Conservation (phyloP, 495 filamentous ascomycete genomes). For the Daldinia loculata region DNA sequence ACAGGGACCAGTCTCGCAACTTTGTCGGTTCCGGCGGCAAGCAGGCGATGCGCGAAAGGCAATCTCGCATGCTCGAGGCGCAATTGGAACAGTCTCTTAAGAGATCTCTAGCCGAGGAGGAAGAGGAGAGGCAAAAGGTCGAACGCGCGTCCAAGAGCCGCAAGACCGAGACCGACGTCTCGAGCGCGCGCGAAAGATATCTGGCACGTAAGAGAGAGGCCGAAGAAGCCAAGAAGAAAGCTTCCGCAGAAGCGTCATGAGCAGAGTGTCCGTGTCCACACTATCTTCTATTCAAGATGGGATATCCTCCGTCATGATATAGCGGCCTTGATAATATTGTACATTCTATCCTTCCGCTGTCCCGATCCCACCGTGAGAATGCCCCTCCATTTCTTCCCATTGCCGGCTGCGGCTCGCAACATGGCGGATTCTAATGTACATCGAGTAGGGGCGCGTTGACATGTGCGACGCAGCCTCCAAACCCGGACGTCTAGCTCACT, state of each 20-base stretch:
- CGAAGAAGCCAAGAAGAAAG: constrained; percentile 71
- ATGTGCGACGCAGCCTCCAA: neutral
- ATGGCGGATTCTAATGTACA: constrained; percentile 22
- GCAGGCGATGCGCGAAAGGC: constrained; percentile 76
- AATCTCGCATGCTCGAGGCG: constrained; percentile 86
- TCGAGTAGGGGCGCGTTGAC: neutral
- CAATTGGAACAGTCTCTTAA: constrained; percentile 80
- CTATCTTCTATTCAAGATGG: constrained; percentile 11
- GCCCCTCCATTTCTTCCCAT: constrained; percentile 1
- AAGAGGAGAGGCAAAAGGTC: constrained; percentile 70
- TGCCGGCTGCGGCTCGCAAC: constrained; percentile 4
- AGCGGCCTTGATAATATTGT: constrained; percentile 30
- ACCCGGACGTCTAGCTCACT: constrained; percentile 10
- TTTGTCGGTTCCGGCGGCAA: constrained; percentile 61
- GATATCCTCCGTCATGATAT: constrained; percentile 16
- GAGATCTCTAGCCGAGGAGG: constrained; percentile 76
- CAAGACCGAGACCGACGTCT: constrained; percentile 81
- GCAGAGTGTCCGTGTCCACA: constrained; percentile 33
- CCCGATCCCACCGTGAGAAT: constrained; percentile 16
- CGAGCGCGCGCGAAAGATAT: constrained; percentile 86
- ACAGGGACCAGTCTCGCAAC: constrained; percentile 51
- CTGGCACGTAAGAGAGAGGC: constrained; percentile 82
- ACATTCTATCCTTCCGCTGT: constrained; percentile 36
- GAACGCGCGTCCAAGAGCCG: constrained; percentile 76
- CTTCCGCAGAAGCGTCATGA: constrained; percentile 38